Evolutionary conservation across 129 eudicot species (phyloP), one percentile per base, ranked within the genome.

Genomic region (Tanacetum coccineum): DNA sequence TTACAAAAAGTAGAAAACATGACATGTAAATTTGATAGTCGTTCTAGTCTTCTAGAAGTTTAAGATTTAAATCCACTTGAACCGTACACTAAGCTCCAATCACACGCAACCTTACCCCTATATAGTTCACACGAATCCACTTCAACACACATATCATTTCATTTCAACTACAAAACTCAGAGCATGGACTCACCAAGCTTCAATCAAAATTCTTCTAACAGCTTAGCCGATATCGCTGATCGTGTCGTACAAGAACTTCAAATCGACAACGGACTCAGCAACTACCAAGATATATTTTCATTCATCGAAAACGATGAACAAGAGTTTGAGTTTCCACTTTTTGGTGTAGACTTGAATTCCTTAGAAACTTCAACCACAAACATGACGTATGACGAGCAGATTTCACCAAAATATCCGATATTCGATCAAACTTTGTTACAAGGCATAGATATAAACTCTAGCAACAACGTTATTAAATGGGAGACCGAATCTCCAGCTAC

Each of bases 291-390:
- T 13, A 66, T 54, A 9, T 73, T 73, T 57, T 28, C n/a, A 1
- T 3, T 25, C 49, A 28, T 62, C 0, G 78, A 81, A 3, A 73
- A 74, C 0, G 81, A 58, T 26, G 72, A 67, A 49, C 59, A 32
- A 0, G 95, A 87, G 20, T 91, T 84, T 3, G 95, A 91, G 74
- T 91, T 91, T 70, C 70, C 95, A 11, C 75, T 70, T 18, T 65
- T 67, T n/a, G n/a, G 63, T 19, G n/a, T 21, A 13, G 79, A 72
- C 3, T 46, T 67, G 12, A 60, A 70, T 17, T 45, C 72, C 0
- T 30, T 30, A 30, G 36, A 30, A 30, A 4, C 36, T 15, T 64
- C 81, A 1, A 78, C 79, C 8, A 83, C 86, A 15, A 84, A 87
- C 45, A 69, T 82, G 12, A 69, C 80, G 73, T 40, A 22, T 59